Evolutionary conservation across 2,329 filamentous ascomycete species (phyloP).

Genomic region (Tolypocladium nubicola): DNA sequence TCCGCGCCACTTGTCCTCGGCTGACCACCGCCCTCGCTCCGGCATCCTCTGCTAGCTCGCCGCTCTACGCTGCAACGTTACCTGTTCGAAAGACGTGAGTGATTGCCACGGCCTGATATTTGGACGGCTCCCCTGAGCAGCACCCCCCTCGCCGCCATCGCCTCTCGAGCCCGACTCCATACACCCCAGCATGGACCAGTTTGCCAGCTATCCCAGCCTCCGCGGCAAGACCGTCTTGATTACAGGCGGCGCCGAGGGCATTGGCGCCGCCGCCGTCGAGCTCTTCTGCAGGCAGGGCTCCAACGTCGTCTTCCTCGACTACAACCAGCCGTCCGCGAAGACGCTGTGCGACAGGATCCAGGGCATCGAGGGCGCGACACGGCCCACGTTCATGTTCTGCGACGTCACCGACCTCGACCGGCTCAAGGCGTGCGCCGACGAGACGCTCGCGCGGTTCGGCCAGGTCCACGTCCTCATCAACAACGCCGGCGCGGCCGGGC

Average conservation of each 20-base stretch:
- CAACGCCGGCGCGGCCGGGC: constrained; percentile 52
- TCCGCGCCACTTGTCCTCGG: not conserved
- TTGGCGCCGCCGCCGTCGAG: constrained; percentile 32
- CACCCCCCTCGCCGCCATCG: not conserved
- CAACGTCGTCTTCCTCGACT: constrained; percentile 33
- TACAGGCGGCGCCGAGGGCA: constrained; percentile 35
- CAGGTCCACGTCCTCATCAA: constrained; percentile 70
- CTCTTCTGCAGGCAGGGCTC: constrained; percentile 32
- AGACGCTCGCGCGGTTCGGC: constrained; percentile 15
- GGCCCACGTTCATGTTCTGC: constrained; percentile 29
- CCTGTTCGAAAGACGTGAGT: not conserved
- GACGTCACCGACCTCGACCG: constrained; percentile 26
- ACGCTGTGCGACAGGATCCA: constrained; percentile 16
- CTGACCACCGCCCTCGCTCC: not conserved
- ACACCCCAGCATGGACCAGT: constrained; percentile 3
- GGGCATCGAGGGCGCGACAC: constrained; percentile 3
- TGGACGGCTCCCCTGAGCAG: not conserved
- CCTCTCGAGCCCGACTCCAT: not conserved
- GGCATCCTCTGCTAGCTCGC: not conserved
- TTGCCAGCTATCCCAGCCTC: constrained; percentile 30
- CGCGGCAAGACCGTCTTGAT: constrained; percentile 29
- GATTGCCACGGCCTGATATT: not conserved
- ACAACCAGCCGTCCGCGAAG: constrained; percentile 18
- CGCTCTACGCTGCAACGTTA: not conserved
- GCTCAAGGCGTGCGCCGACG: constrained; percentile 20